Base-by-base conservation (phyloP, 1,139 yeast species). In the Yamadazyma diddensiae region DNA sequence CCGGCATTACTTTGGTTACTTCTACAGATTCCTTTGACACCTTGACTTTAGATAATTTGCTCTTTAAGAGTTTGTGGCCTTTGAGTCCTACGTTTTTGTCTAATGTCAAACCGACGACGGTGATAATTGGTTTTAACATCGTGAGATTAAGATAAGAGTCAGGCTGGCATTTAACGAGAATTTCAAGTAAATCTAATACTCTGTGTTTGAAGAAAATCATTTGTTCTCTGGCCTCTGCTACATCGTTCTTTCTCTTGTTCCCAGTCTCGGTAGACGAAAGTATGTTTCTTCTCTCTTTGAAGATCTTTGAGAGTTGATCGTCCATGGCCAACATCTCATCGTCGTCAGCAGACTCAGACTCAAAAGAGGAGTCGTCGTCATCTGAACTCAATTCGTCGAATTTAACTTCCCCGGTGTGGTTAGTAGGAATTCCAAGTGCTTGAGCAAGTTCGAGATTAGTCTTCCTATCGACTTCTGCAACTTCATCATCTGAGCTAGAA, bases 311-410 rank as follows among this genome's bases (percentile, higher is more conserved):
- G 21, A 92, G 65, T 40, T 87, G 94, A 17, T 73, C 87, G 54
- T 92, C 98, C 53, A 92, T 75, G 11, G 92, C 95, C 80, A 90
- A 79, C 99, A 92, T 92, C 55, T 88, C 90, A 46, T 90, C 97
- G 55, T 92, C 99, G 46, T 92, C 94, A 94, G 87, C 84, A 2
- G 88, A 77, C 41, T 85, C 94, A 9, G 83, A 86, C 36, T 78
- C 84, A 31, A 73, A 73, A 10, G 70, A 72, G 11, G 55, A 59
- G 31, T 55, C 65, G 15, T 57, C 64, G 15, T 58, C 64, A 4
- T 53, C 65, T 2, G 73, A 70, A 20, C 58, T 65, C 31, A 57
- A 39, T 13, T 67, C 73, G 5, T 61, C 70, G 32, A 59, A 64
- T 35, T 70, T 69, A 11, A 67, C 70, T 43, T 71, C 73, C 4